Base-by-base conservation (phyloP, 2,329 filamentous ascomycete species). In the Calonectria ilicicola region DNA sequence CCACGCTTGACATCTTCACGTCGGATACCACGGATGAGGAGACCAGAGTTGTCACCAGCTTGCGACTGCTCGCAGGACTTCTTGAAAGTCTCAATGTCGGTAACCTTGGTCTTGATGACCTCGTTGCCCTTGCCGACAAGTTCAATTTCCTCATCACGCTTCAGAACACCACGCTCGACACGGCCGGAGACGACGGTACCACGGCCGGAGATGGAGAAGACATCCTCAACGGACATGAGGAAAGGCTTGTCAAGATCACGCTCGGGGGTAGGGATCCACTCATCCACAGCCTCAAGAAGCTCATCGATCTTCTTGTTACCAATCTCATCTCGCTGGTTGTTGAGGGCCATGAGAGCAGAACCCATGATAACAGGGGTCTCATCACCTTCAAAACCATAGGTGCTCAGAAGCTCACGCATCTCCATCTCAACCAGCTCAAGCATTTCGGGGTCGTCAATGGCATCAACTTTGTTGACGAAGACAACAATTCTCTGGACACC, bases 381-480 rank as follows among this genome's bases (percentile, higher is more conserved):
- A 82, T 99, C 97, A 80, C 97, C 97, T 87, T 99, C 97, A 85
- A 99, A 99, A 75, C 95, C 96, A 86, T 99, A 99, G 80, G 92
- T 93, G 82, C 83, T 91, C 73, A 99, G 93, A 69, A 99, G 93
- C 88, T 99, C 97, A 83, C 97, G 95, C 97, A 99, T 99, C 90
- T 99, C 97, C 94, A 99, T 98, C 91, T 99, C 97, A 84, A 99
- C 97, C 72, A 99, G 94, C 89, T 99, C 97, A 92, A 99, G 91
- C 97, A 99, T 99, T 88, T 99, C 97, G 75, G 95, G 94, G 89
- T 99, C 97, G 80, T 98, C 96, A 75, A 99, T 92, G 78, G 95
- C 95, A 85, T 99, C 97, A 84, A 98, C 91, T 91, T 99, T 99
- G 94, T 99, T 99, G 87, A 99, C 97, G 85, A 99, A 99, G 80